phyloP scores from a whole-genome alignment of 208 protist species.

The Leishmania gerbilli region DNA sequence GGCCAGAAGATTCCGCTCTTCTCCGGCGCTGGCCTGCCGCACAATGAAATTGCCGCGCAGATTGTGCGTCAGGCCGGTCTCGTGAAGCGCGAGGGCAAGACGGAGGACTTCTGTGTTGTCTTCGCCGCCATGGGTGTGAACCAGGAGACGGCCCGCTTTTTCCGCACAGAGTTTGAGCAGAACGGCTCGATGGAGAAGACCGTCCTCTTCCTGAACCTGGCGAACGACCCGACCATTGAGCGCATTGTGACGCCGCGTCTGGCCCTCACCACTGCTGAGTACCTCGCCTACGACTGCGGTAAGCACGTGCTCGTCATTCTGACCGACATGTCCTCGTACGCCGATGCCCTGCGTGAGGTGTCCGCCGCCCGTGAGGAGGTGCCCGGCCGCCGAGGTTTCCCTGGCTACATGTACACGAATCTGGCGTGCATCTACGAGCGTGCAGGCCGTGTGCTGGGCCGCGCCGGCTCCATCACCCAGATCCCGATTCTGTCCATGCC shows the following conservation, averaged over 20 bases:
- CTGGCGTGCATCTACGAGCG: slow-evolving; percentile 99
- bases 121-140: slow-evolving; percentile 99
- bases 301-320: slow-evolving; percentile 99
- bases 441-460: slow-evolving; percentile 98
- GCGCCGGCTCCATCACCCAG: slow-evolving; percentile 99
- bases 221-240: slow-evolving; percentile 99
- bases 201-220: slow-evolving; percentile 98
- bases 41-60: slow-evolving; percentile 99
- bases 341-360: slow-evolving; percentile 99
- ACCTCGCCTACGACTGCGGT: slow-evolving; percentile 99
- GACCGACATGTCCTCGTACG: slow-evolving; percentile 99
- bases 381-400: slow-evolving; percentile 99
- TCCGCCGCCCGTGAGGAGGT: slow-evolving; percentile 99
- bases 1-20: slow-evolving; percentile 99
- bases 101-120: slow-evolving; percentile 99
- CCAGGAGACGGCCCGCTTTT: slow-evolving; percentile 99
- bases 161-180: slow-evolving; percentile 99
- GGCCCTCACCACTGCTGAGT: slow-evolving; percentile 99
- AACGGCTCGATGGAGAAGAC: slow-evolving; percentile 99
- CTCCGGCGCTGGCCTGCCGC: slow-evolving; percentile 99
- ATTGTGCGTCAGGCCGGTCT: slow-evolving; percentile 99
- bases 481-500: slow-evolving; percentile 99
- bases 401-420: slow-evolving; percentile 99
- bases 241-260: slow-evolving; percentile 99
- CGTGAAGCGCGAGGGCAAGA: slow-evolving; percentile 92